Base-by-base conservation (phyloP, 768 basidiomycete genomes). In the Mycena kentingensis region DNA sequence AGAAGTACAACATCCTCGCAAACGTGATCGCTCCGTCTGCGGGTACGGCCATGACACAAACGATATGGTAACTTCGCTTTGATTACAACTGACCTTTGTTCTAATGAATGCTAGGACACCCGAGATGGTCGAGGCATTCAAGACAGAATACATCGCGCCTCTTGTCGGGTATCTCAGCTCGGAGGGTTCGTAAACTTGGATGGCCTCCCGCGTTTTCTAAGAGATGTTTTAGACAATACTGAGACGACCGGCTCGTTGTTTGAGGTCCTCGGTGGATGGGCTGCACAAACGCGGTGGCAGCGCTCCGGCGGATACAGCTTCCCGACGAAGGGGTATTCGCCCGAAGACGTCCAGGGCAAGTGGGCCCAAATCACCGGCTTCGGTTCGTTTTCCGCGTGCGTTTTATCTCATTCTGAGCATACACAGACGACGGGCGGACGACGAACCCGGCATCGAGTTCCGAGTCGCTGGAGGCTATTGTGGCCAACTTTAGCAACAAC, bases 251-350 rank as follows among this genome's bases (percentile, higher is more conserved):
- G 90, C 7, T 73, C 76, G 5, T 65, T 99, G 44, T 95, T 95
- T 67, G 95, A 98, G 68, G 81, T 93, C 34, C 80, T 79, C 13
- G 94, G 90, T 21, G 97, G 96, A 0, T 98, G 93, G 90, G 88
- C 88, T 3, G 91, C 91, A 1, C 84, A 94, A 68, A 87, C 90
- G 27, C 80, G 96, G 51, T 99, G 96, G 95, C 90, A 98, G 68
- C 84, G 93, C 13, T 77, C 92, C 8, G 88, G 87, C 2, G 97
- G 95, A 10, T 73, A 87, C 63, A 87, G 89, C 6, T 98, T 98
- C 84, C 88, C 93, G 4, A 80, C 87, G 29, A 86, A 86, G 65
- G 78, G 78, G 3, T 79, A 89, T 56, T 84, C 84, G 7, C 90
- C 93, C 0, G 97, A 98, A 70, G 84, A 87, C 49, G 76, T 98